Conservation (phyloP, 2,329 filamentous ascomycete species). For the Drechmeria coniospora region DNA sequence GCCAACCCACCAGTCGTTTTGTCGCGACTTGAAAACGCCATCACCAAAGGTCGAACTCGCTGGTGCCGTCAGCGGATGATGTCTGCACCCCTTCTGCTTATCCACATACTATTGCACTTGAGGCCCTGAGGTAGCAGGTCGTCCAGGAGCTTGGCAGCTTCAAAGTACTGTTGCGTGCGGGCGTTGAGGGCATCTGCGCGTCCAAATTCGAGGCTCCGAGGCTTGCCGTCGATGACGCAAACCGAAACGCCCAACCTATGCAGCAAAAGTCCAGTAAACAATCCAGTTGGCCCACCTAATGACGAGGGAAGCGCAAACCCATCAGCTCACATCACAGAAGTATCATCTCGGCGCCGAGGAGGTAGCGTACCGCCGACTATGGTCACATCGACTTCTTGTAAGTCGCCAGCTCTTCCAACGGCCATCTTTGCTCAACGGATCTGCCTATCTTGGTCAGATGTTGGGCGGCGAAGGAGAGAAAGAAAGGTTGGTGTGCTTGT, state of each 20-base stretch:
- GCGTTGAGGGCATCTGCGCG: conserved; percentile 33
- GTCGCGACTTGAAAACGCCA: conserved; percentile 30
- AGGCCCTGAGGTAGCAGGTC: conserved; percentile 25
- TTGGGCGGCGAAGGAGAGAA: no score
- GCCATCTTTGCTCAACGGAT: background rate
- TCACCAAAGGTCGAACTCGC: conserved; percentile 31
- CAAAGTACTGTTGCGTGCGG: conserved; percentile 31
- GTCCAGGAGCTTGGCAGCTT: conserved; percentile 26
- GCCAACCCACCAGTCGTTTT: conserved; percentile 31
- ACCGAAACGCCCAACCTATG: conserved; percentile 25
- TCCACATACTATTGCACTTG: conserved; percentile 30
- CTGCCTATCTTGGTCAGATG: no score
- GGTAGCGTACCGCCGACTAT: conserved; percentile 23
- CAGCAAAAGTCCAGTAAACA: conserved; percentile 27
- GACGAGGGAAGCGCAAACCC: background rate
- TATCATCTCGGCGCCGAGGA: conserved; percentile 1
- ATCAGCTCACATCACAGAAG: conserved; percentile 2
- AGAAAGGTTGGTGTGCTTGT: no score
- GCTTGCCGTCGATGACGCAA: conserved; percentile 23
- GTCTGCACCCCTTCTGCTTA: background rate
- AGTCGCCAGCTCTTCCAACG: background rate
- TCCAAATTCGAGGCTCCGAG: conserved; percentile 22
- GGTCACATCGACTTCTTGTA: conserved; percentile 16
- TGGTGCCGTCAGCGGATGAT: conserved; percentile 7
- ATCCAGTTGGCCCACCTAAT: conserved; percentile 28